phyloP scores from a whole-genome alignment of 495 filamentous ascomycete genomes.

The Clavariopsis aquatica region DNA sequence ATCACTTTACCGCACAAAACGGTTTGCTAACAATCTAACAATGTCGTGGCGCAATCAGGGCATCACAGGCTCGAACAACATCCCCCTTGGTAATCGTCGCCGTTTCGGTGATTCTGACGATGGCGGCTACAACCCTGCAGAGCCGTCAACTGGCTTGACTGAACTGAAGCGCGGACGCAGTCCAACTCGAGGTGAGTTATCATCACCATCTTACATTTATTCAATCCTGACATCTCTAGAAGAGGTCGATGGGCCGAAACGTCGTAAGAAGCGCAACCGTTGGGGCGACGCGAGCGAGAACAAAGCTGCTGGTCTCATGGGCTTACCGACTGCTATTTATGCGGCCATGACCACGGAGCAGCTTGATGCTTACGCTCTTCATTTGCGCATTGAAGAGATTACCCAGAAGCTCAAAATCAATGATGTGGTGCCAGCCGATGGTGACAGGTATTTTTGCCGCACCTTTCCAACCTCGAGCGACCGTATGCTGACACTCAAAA shows the following conservation, averaged over 20 bases:
- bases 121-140: conserved; percentile 60
- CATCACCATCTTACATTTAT: background rate
- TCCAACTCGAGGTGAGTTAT: conserved; percentile 59
- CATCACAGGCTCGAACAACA: conserved; percentile 97
- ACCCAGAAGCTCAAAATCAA: conserved; percentile 98
- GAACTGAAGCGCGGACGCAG: conserved; percentile 75
- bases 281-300: conserved; percentile 97
- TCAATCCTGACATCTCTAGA: conserved; percentile 36
- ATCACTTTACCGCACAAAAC: background rate
- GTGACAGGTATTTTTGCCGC: conserved; percentile 71
- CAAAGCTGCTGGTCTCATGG: conserved; percentile 97
- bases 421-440: conserved; percentile 93
- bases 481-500: conserved; percentile 46
- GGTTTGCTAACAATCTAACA: conserved; percentile 49
- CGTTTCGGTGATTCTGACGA: conserved; percentile 68
- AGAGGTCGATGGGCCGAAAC: conserved; percentile 66
- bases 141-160: conserved; percentile 50
- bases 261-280: conserved; percentile 95
- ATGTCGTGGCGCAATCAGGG: conserved; percentile 96
- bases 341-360: conserved; percentile 97
- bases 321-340: conserved; percentile 91
- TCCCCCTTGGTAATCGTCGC: conserved; percentile 84
- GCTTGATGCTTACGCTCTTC: conserved; percentile 91
- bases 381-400: conserved; percentile 96
- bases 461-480: background rate